Conservation (phyloP, 257 asterid genomes). For the Avicennia marina region DNA sequence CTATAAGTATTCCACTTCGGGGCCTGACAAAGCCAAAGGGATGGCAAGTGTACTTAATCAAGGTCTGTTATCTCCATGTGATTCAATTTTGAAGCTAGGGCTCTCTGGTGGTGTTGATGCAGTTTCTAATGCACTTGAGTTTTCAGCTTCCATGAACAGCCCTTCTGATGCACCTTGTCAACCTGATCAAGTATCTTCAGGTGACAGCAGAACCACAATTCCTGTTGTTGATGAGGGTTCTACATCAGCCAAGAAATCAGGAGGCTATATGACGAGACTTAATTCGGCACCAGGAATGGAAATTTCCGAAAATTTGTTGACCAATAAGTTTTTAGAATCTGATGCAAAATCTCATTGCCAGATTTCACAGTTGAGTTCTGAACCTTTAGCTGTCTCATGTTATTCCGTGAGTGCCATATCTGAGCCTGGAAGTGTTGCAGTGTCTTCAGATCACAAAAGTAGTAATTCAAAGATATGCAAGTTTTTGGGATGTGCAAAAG, state of each 20-base stretch:
- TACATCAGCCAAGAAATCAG: constrained; percentile 88
- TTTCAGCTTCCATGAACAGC: constrained; percentile 45
- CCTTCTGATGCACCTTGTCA: constrained; percentile 26
- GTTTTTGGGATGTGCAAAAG: constrained; percentile 62
- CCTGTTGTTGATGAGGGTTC: constrained; percentile 88
- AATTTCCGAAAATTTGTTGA: constrained; percentile 14
- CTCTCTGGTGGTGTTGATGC: constrained; percentile 50
- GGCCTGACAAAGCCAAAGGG: constrained; percentile 30
- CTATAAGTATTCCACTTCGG: constrained; percentile 32
- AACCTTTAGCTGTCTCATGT: constrained; percentile 54
- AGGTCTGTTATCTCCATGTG: constrained; percentile 38
- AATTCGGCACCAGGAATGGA: constrained; percentile 62
- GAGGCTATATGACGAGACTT: constrained; percentile 79
- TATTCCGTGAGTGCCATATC: constrained; percentile 62
- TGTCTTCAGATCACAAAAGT: constrained; percentile 40
- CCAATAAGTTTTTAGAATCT: constrained; percentile 20
- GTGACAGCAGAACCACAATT: constrained; percentile 25
- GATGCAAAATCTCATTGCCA: constrained; percentile 39
- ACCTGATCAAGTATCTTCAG: constrained; percentile 31
- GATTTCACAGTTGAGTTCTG: constrained; percentile 52
- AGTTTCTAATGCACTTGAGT: constrained; percentile 37
- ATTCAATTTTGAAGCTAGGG: constrained; percentile 61
- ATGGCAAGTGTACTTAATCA: constrained; percentile 23
- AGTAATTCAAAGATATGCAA: constrained; percentile 57
- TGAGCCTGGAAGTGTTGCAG: constrained; percentile 40